Evolutionary conservation across 2,329 filamentous ascomycete genomes (phyloP), one percentile per base, ranked within the genome.

Genomic region (Penicillium nordicum): DNA sequence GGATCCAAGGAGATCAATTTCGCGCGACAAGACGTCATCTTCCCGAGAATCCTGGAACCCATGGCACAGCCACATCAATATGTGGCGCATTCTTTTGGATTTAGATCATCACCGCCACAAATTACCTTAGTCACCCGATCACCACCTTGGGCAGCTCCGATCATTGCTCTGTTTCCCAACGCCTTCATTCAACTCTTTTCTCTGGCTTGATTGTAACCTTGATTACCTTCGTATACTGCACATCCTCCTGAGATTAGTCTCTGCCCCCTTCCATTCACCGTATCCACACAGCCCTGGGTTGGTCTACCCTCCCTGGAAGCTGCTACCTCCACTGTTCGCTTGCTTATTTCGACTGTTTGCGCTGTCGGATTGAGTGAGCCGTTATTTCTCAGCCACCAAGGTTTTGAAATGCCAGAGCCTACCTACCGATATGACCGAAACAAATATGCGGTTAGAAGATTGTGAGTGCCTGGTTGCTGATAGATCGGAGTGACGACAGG

Each of bases 371-470:
- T 57, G 50, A 62, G 58, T 63, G 60, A 66, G 62, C 61, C 57
- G 44, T 53, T 59, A 32, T 50, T 62, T 63, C 49, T 68, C 57
- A 54, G 58, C 63, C 54, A 58, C 52, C 55, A 50, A 41, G 49
- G 63, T 66, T 64, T 69, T 75, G 85, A 85, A 78, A 88, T 88
- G 86, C 82, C 79, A 74, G 76, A 76, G 74, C 78, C 79, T 76
- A 75, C 76, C 73, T 77, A 74, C 73, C 82, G 85, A 72, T 71
- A 93, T 93, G 89, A 80, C 84, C 78, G 82, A 84, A 80, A 79
- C 80, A 80, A 90, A 88, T 76, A 91, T 94, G 89, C 86, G 86
- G 77, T 81, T 96, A 80, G 88, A 92, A 84, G 91, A 96, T 76
- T 96, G 92, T 92, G 80, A 72, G 80, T 78, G n/a, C 30, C 30